Evolutionary conservation across 2,329 filamentous ascomycete species (phyloP), one percentile per base, ranked within the genome.

Genomic region (Monilinia fructigena): DNA sequence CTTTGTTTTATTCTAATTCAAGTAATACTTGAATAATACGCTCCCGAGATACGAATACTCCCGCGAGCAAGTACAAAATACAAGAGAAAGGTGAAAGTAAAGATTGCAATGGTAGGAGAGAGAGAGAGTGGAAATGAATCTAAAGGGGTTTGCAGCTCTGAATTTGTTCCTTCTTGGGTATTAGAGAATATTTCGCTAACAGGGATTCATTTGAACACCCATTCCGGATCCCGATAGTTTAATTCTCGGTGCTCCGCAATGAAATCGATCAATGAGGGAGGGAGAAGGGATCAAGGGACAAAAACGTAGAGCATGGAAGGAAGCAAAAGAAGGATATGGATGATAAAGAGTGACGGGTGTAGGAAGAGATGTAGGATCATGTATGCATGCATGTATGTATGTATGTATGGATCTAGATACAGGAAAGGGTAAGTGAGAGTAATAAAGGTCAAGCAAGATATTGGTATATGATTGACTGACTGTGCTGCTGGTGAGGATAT

Each of bases 101-200:
- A 45, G 52, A 47, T 65, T 59, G 28, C 48, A 60, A 56, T 12
- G 40, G 53, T 55, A 35, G 35, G 16, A 35, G 42, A 55, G 28
- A 38, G 40, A 16, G 40, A 14, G 40, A 16, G 40, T 42, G 35
- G 42, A 66, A 61, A 20, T 35, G 56, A 63, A 54, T 66, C 47
- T 48, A 62, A 42, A 62, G 64, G 64, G 64, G 56, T 61, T 66
- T 55, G 52, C 61, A 63, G 61, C 63, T 65, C 35, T 66, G 55
- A 53, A 63, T 62, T 54, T 56, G 55, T 53, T 61, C 64, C 56
- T 47, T 66, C 56, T 55, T 52, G 55, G 64, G 56, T 53, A 55
- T 63, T 63, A 47, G 47, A 62, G 47, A 63, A 54, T 54, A 63
- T 66, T 62, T 66, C 64, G 64, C 64, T 63, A 65, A 65, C 62